phyloP scores from a whole-genome alignment of 2,329 filamentous ascomycete species.

The Ilyonectria mors-panacis region DNA sequence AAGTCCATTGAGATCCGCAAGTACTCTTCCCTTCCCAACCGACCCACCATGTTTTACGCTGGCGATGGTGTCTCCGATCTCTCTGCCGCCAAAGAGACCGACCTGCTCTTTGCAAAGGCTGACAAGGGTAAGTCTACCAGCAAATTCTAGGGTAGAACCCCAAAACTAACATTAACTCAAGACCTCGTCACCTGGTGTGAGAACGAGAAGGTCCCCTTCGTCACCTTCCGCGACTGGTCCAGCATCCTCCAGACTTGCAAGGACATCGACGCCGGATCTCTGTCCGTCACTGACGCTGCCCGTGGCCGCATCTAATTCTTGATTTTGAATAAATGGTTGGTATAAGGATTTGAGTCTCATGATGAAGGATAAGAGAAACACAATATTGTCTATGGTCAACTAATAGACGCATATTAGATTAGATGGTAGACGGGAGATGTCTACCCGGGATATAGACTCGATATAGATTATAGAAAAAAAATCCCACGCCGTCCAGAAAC shows the following conservation, averaged over 20 bases:
- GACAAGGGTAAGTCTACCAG: conserved; percentile 76
- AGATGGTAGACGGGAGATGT: conserved; percentile 31
- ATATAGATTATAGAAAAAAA: conserved; percentile 34
- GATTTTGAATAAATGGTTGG: background rate
- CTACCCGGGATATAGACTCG: conserved; percentile 24
- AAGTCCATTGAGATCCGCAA: conserved; percentile 93
- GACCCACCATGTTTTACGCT: conserved; percentile 92
- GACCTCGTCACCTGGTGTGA: conserved; percentile 92
- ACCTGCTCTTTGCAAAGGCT: conserved; percentile 93
- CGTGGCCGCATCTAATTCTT: conserved; percentile 57
- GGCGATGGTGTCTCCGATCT: conserved; percentile 95
- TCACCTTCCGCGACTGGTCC: conserved; percentile 87
- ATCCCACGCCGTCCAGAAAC: conserved; percentile 12
- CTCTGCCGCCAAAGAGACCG: conserved; percentile 92
- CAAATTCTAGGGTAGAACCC: background rate
- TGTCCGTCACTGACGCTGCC: conserved; percentile 79
- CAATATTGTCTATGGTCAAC: conserved; percentile 16
- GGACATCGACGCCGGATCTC: conserved; percentile 82
- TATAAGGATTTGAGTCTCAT: conserved; percentile 10
- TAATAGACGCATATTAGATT: conserved; percentile 33
- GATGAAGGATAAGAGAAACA: conserved; percentile 1
- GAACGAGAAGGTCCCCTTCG: conserved; percentile 87
- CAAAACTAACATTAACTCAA: conserved; percentile 51
- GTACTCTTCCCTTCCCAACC: conserved; percentile 82
- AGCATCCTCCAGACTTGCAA: conserved; percentile 83